phyloP scores from a whole-genome alignment of 768 basidiomycete species.

The Xerocomus spinulosus region DNA sequence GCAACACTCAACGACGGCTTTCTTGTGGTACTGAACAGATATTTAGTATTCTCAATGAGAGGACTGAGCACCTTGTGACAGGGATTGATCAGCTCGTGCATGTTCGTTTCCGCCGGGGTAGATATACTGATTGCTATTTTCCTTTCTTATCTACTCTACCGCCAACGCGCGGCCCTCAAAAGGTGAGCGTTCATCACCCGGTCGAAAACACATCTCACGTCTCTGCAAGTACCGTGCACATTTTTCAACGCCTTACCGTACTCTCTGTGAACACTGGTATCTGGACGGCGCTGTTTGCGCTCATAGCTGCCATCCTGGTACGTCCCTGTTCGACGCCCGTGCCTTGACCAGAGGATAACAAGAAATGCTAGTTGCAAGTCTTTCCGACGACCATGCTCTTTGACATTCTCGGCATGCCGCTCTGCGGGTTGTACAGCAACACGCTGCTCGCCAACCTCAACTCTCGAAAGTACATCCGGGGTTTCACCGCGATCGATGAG shows the following conservation, averaged over 20 bases:
- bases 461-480: slow-evolving; percentile 4
- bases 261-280: slow-evolving; percentile 31
- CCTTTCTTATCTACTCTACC: slow-evolving; percentile 5
- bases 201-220: neutral
- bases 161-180: neutral
- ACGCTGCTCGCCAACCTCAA: slow-evolving; percentile 17
- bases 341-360: neutral
- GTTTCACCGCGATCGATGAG: neutral
- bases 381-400: neutral
- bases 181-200: neutral
- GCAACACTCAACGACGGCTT: neutral
- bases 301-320: slow-evolving; percentile 31
- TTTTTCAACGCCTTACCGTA: slow-evolving; percentile 8
- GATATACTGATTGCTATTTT: slow-evolving; percentile 5
- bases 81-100: neutral
- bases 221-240: slow-evolving; percentile 2
- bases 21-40: neutral
- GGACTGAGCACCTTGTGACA: neutral
- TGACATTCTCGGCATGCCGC: neutral
- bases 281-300: slow-evolving; percentile 45
- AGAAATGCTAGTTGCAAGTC: neutral
- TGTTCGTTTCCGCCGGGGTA: slow-evolving; percentile 1
- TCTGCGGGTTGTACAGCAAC: slow-evolving; percentile 13
- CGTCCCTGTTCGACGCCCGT: neutral
- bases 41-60: neutral